Conservation (phyloP, 2,329 filamentous ascomycete genomes). For the Fusarium robinianum region DNA sequence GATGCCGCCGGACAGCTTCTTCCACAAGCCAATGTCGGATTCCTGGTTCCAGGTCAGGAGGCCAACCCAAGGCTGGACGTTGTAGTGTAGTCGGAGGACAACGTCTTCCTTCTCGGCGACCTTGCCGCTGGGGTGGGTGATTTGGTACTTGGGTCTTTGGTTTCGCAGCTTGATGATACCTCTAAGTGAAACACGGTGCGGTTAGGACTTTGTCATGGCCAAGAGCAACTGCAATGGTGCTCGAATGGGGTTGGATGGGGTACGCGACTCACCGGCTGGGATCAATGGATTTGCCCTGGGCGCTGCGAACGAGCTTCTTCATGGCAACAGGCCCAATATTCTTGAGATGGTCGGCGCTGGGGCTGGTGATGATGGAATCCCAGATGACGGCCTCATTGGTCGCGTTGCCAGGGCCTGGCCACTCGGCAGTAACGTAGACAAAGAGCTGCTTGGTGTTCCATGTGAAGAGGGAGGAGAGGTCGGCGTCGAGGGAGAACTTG, state of each 20-base stretch:
- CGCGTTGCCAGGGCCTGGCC: conserved; percentile 50
- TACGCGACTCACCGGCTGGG: conserved; percentile 53
- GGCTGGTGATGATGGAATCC: conserved; percentile 88
- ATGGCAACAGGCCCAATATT: conserved; percentile 63
- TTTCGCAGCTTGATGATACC: conserved; percentile 79
- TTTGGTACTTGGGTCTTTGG: conserved; percentile 94
- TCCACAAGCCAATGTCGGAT: conserved; percentile 64
- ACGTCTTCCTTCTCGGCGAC: conserved; percentile 76
- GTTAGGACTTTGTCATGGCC: too few species aligned
- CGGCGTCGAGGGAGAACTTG: conserved; percentile 89
- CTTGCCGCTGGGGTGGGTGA: conserved; percentile 84
- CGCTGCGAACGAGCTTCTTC: conserved; percentile 65
- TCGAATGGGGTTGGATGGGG: not conserved
- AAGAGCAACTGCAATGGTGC: too few species aligned
- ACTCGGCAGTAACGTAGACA: conserved; percentile 88
- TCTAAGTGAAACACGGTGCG: conserved; percentile 43
- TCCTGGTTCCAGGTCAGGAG: conserved; percentile 78
- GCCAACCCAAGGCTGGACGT: conserved; percentile 97
- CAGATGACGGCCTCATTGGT: conserved; percentile 85
- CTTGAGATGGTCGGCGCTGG: conserved; percentile 64
- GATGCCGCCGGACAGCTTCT: conserved; percentile 65
- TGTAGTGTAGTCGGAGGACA: conserved; percentile 84
- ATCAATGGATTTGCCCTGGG: conserved; percentile 64
- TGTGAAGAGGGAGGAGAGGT: conserved; percentile 90
- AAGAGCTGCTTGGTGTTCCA: conserved; percentile 99